Evolutionary conservation across 306 rosid genomes (phyloP).

Genomic region (Inga leiocalycina): DNA sequence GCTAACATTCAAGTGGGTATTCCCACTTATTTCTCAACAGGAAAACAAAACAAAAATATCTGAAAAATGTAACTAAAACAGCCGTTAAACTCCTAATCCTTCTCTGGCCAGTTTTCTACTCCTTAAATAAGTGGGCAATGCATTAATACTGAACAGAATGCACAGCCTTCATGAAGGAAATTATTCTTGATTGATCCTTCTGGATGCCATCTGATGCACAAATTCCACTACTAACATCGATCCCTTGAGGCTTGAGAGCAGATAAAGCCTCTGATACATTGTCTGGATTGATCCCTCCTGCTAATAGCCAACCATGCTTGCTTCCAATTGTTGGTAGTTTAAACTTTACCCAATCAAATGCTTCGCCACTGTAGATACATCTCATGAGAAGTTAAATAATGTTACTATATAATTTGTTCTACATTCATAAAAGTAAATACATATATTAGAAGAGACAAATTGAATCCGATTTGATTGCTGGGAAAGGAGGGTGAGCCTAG

Average conservation of each 20-base stretch:
- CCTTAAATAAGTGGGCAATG: background rate
- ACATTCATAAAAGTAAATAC: background rate
- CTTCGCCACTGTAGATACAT: slow-evolving; percentile 62
- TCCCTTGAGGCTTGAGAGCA: slow-evolving; percentile 73
- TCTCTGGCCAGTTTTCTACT: background rate
- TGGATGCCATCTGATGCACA: slow-evolving; percentile 80
- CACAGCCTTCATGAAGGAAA: slow-evolving; percentile 60
- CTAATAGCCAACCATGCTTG: slow-evolving; percentile 94
- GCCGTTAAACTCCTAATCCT: background rate
- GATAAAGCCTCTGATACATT: slow-evolving; percentile 73
- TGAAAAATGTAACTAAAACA: background rate
- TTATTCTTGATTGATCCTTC: slow-evolving; percentile 66
- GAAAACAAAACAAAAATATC: no score
- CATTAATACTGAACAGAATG: slow-evolving; percentile 48
- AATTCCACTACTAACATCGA: slow-evolving; percentile 92
- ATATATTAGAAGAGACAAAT: background rate
- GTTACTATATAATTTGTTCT: background rate
- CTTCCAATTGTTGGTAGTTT: slow-evolving; percentile 68
- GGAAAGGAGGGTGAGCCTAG: background rate
- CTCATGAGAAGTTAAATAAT: slow-evolving; percentile 21
- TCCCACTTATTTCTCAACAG: background rate
- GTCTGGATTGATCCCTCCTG: slow-evolving; percentile 83
- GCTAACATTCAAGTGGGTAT: background rate
- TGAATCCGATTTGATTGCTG: background rate
- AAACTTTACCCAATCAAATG: slow-evolving; percentile 78